These are phyloP conservation scores for Blastomyces emzantsi DNA, from an alignment of 2,329 filamentous ascomycete species.

Conservation along the genomic window DNA sequence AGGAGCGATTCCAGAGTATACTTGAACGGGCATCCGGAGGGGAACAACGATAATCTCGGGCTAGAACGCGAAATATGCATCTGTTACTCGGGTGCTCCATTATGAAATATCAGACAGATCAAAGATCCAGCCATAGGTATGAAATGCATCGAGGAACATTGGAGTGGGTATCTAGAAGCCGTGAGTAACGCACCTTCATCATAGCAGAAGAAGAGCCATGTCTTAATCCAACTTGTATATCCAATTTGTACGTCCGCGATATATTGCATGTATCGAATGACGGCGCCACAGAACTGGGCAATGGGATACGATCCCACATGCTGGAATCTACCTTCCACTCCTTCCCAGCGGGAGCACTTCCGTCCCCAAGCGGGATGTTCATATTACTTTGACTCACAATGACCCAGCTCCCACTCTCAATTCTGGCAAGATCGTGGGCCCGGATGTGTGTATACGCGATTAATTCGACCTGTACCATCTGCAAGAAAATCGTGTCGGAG, in stretches of 20 bases:
- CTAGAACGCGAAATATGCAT: constrained; percentile 25
- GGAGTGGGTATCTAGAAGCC: neutral
- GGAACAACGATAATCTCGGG: constrained; percentile 72
- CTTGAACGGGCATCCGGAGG: constrained; percentile 65
- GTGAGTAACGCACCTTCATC: constrained; percentile 37
- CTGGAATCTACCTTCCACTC: constrained; percentile 61
- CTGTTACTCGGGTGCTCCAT: neutral
- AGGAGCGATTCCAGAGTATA: constrained; percentile 82
- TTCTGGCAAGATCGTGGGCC: constrained; percentile 63
- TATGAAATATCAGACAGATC: neutral
- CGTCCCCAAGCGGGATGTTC: constrained; percentile 57
- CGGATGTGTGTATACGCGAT: constrained; percentile 70
- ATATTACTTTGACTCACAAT: constrained; percentile 64
- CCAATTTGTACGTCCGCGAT: constrained; percentile 69
- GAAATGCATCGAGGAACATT: neutral
- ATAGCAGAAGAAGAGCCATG: constrained; percentile 55
- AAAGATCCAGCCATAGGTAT: neutral
- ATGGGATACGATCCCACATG: constrained; percentile 60
- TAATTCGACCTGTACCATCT: constrained; percentile 71
- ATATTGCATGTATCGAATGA: constrained; percentile 87
- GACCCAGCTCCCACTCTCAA: constrained; percentile 66
- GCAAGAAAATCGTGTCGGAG: constrained; percentile 62
- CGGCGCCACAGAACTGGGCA: constrained; percentile 82
- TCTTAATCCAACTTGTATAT: constrained; percentile 67
- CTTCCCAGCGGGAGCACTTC: constrained; percentile 49